Conservation (phyloP, 257 asterid genomes). For the Penstemon newberryi region DNA sequence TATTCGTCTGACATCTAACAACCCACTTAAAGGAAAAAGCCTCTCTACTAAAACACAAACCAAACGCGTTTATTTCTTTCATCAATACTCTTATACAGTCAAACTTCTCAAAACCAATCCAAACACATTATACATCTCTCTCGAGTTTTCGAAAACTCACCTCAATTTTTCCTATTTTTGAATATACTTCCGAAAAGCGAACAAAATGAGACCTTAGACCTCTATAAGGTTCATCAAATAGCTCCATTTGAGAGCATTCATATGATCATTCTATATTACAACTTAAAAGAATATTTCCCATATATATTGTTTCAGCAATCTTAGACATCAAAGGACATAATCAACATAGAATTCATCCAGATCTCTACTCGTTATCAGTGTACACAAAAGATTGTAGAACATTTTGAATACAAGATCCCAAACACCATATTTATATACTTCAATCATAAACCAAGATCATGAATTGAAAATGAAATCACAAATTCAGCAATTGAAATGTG, state of each 20-base stretch:
- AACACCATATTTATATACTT: neutral
- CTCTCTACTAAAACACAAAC: too few species aligned
- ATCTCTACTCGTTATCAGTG: neutral
- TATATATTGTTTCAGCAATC: neutral
- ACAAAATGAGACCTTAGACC: neutral
- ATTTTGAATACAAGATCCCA: neutral
- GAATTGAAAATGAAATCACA: neutral
- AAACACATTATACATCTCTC: too few species aligned
- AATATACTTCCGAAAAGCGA: too few species aligned
- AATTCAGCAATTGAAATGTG: conserved; percentile 9
- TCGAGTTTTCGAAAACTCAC: too few species aligned
- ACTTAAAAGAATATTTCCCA: too few species aligned
- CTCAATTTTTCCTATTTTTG: too few species aligned
- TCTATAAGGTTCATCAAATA: neutral
- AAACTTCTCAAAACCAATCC: too few species aligned
- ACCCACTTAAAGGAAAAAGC: too few species aligned
- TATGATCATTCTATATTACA: too few species aligned
- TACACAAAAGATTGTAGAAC: neutral
- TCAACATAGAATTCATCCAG: neutral
- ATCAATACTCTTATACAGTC: too few species aligned
- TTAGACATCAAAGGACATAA: neutral
- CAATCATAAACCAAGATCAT: neutral
- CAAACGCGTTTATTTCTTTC: too few species aligned
- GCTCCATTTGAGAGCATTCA: neutral
- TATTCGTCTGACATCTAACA: too few species aligned